A percentile compares a stretch with the other conserved stretches of the same genome.
Conservation (phyloP, 176 grass and related monocot genomes). For the Aegilops umbellulata region DNA sequence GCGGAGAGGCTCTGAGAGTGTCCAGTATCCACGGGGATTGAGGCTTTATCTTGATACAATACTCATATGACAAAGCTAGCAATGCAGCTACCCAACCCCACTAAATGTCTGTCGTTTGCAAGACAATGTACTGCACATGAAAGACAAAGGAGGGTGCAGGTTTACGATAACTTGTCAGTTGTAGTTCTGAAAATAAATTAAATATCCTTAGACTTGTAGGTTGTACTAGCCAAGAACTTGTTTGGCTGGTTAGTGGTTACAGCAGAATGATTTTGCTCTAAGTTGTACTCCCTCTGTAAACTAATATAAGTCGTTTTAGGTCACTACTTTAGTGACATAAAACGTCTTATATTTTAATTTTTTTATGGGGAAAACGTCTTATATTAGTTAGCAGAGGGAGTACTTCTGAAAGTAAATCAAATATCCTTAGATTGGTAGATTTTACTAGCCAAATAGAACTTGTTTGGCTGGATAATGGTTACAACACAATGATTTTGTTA, state of each 20-base stretch:
- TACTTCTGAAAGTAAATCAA: too few relatives aligned
- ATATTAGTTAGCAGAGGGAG: too few relatives aligned
- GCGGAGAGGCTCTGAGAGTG: too few relatives aligned
- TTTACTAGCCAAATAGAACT: not conserved
- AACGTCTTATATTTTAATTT: too few relatives aligned
- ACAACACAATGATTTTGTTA: not conserved
- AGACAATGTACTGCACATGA: not conserved
- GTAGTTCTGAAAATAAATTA: not conserved
- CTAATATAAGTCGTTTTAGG: too few relatives aligned
- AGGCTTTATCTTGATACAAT: not conserved
- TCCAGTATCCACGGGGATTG: too few relatives aligned
- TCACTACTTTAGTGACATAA: too few relatives aligned
- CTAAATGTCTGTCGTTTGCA: slow-evolving; percentile 1
- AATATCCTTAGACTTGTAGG: not conserved
- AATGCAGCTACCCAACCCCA: slow-evolving; percentile 11
- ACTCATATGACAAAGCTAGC: not conserved
- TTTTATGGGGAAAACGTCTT: too few relatives aligned
- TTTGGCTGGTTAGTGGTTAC: not conserved
- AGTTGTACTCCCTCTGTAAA: too few relatives aligned
- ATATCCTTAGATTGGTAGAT: not conserved
- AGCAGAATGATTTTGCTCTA: not conserved
- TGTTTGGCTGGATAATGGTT: not conserved
- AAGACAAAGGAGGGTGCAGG: not conserved
- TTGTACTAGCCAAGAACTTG: not conserved
- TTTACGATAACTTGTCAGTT: slow-evolving; percentile 1